A percentile compares a stretch with the other conserved stretches of the same genome.
Evolutionary conservation across 1,139 yeast species (phyloP).

Genomic region (Candida pseudoviswanathii): DNA sequence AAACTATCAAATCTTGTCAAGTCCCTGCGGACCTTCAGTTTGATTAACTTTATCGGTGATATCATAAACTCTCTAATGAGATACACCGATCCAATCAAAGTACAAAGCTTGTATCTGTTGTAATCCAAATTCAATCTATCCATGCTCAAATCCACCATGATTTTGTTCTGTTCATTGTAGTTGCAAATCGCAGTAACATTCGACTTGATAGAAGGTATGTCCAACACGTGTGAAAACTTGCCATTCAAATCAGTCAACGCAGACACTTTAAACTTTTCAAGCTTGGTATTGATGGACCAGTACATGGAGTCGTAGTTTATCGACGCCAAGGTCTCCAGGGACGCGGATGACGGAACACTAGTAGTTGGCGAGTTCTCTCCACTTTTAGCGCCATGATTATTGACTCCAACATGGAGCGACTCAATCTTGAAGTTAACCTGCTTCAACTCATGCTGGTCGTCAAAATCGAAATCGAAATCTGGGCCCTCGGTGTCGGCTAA

Average conservation of each 20-base stretch:
- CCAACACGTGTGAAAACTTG: slow-evolving; percentile 8
- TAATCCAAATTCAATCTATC: slow-evolving; percentile 35
- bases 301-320: slow-evolving; percentile 8
- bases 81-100: slow-evolving; percentile 55
- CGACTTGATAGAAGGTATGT: slow-evolving; percentile 12
- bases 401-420: slow-evolving; percentile 4
- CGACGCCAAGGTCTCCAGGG: slow-evolving; percentile 16
- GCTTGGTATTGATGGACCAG: slow-evolving; percentile 12
- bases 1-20: slow-evolving; percentile 12
- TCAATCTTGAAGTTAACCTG: slow-evolving; percentile 19
- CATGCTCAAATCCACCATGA: slow-evolving; percentile 14
- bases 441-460: slow-evolving; percentile 42
- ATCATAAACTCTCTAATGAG: slow-evolving; percentile 50
- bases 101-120: slow-evolving; percentile 54
- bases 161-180: slow-evolving; percentile 9
- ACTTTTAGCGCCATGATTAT: slow-evolving; percentile 8
- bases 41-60: slow-evolving; percentile 33
- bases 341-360: slow-evolving; percentile 9
- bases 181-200: slow-evolving; percentile 10
- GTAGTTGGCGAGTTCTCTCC: slow-evolving; percentile 6
- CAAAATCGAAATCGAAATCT: slow-evolving; percentile 42
- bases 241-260: slow-evolving; percentile 5
- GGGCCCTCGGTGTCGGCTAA: slow-evolving; percentile 31
- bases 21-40: slow-evolving; percentile 25
- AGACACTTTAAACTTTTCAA: slow-evolving; percentile 13